These are phyloP conservation scores for Quercus berberidifolia DNA, from an alignment of 306 rosid genomes.

Conservation along the genomic window DNA sequence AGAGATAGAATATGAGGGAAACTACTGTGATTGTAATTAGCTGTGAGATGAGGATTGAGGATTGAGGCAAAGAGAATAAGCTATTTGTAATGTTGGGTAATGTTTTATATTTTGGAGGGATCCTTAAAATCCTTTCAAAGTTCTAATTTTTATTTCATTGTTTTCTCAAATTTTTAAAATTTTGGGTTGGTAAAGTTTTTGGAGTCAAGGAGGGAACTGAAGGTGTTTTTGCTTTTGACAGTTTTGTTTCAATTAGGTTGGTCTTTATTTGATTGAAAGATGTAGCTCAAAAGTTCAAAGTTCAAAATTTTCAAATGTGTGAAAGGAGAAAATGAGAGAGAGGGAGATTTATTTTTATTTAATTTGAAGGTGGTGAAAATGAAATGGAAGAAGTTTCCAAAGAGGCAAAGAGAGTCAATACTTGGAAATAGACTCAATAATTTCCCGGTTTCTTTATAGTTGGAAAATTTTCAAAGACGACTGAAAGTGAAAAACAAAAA, in stretches of 20 bases:
- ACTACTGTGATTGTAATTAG: neutral
- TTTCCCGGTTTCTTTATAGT: neutral
- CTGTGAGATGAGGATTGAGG: neutral
- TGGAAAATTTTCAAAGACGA: neutral
- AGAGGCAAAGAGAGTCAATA: neutral
- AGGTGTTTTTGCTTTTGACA: no score
- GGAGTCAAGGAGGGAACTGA: neutral
- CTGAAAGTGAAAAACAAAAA: neutral
- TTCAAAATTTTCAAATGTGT: neutral
- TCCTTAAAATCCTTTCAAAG: neutral
- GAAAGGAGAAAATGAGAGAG: neutral
- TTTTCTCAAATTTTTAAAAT: neutral
- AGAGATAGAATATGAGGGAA: neutral
- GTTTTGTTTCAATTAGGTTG: no score
- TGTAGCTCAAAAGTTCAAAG: neutral
- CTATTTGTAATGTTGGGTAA: neutral
- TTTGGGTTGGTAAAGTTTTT: neutral
- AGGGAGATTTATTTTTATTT: neutral
- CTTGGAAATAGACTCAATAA: neutral
- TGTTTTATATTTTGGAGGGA: neutral
- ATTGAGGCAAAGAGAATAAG: neutral
- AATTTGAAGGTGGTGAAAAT: neutral
- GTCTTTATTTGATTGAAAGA: no score
- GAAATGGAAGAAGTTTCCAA: neutral
- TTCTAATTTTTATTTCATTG: neutral